These are phyloP conservation scores for Carex scoparia DNA, from an alignment of 176 grass and related monocot species.

Conservation along the genomic window DNA sequence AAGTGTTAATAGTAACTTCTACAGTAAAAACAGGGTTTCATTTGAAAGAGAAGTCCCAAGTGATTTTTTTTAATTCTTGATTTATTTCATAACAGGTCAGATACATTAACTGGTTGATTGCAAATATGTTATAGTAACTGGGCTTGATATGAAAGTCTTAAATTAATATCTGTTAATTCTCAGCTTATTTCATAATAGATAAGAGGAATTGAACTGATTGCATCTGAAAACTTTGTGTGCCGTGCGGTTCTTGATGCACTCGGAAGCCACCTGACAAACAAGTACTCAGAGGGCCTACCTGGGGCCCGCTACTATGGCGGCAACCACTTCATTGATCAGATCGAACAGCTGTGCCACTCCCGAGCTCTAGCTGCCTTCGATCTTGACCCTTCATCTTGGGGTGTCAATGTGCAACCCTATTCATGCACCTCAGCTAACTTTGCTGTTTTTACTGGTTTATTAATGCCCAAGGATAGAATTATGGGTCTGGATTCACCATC, in stretches of 20 bases:
- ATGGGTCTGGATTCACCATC: slow-evolving; percentile 96
- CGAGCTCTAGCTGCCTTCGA: slow-evolving; percentile 63
- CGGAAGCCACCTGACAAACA: slow-evolving; percentile 98
- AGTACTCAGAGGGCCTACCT: slow-evolving; percentile 83
- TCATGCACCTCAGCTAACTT: slow-evolving; percentile 96
- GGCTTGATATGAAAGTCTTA: neutral
- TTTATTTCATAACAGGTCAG: slow-evolving; percentile 17
- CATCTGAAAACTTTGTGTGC: slow-evolving; percentile 97
- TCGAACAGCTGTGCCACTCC: slow-evolving; percentile 69
- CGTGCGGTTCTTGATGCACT: slow-evolving; percentile 88
- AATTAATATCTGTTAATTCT: neutral
- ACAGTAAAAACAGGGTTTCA: neutral
- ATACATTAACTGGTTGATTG: slow-evolving; percentile 61
- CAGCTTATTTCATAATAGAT: slow-evolving; percentile 13
- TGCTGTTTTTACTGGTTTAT: slow-evolving; percentile 77
- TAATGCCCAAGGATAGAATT: slow-evolving; percentile 83
- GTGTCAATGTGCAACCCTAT: slow-evolving; percentile 88
- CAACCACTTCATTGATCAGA: slow-evolving; percentile 89
- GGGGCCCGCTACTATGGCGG: slow-evolving; percentile 80
- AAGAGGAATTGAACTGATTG: slow-evolving; percentile 84
- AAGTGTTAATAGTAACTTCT: neutral
- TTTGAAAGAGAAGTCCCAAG: neutral
- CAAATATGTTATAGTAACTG: neutral
- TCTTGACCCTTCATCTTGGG: slow-evolving; percentile 70
- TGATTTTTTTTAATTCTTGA: neutral